Conservation (phyloP, 352 stramenopile genomes). For the Pythium sukuiense region DNA sequence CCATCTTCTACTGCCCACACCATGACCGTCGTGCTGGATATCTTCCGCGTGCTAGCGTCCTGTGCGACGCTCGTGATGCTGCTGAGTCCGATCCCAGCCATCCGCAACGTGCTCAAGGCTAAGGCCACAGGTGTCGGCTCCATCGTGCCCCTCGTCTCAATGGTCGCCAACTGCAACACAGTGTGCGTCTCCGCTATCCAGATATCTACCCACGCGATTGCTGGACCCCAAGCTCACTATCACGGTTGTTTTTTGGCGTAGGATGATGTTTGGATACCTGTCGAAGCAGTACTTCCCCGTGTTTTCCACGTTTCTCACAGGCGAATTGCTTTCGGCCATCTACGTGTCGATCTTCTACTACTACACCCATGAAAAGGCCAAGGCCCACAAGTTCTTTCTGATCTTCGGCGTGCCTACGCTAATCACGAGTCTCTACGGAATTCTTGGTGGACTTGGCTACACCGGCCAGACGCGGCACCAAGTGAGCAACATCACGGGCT, state of each 20-base stretch:
- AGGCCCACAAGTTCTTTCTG: slow-evolving; percentile 34
- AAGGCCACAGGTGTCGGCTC: slow-evolving; percentile 38
- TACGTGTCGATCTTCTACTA: slow-evolving; percentile 53
- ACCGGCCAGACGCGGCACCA: slow-evolving; percentile 31
- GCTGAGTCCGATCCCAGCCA: slow-evolving; percentile 37
- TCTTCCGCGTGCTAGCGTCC: slow-evolving; percentile 32
- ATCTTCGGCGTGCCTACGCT: slow-evolving; percentile 23
- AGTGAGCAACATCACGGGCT: slow-evolving; percentile 37
- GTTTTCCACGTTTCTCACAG: slow-evolving; percentile 42
- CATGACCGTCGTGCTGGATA: slow-evolving; percentile 10
- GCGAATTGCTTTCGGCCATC: slow-evolving; percentile 32
- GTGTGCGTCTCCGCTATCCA: slow-evolving; percentile 12
- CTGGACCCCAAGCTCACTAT: not conserved
- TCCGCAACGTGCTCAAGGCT: slow-evolving; percentile 35
- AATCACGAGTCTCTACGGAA: slow-evolving; percentile 37
- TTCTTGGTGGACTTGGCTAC: slow-evolving; percentile 31
- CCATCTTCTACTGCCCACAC: not conserved
- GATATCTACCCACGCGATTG: too few species aligned
- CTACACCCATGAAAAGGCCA: slow-evolving; percentile 38
- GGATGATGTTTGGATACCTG: slow-evolving; percentile 46
- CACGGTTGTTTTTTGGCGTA: not conserved
- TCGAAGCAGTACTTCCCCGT: slow-evolving; percentile 43
- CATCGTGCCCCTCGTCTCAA: slow-evolving; percentile 12
- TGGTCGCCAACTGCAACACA: slow-evolving; percentile 43
- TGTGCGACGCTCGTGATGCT: slow-evolving; percentile 37